Evolutionary conservation across 140 eudicot genomes (phyloP), one percentile per base, ranked within the genome.

Genomic region (Flaveria floridana): DNA sequence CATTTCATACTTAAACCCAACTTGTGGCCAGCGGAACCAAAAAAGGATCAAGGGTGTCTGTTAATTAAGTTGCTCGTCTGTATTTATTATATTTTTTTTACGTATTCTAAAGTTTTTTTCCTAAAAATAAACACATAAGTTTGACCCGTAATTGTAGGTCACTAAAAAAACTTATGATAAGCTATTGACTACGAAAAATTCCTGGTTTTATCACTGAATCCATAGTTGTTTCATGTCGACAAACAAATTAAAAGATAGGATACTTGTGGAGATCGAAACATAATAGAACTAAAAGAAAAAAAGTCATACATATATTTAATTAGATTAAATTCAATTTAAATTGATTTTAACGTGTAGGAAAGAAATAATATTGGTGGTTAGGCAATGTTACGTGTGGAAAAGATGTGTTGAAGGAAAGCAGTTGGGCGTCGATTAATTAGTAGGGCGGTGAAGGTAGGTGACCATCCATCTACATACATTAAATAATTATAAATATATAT

Each of bases 391-490:
- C 71, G 71, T 65, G 26, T 65, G 66, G 13, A 59, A 25, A 59
- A 59, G 28, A 0, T 10, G 46, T n/a, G 39, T 65, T n/a, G 11
- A 61, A 50, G 14, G 58, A 75, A 64, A 46, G 37, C 34, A 59
- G 63, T 34, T 62, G 48, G 50, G 61, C 1, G 10, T 44, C 59
- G 63, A 62, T 65, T 62, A 47, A 46, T 44, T 9, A 44, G 16
- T 20, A 63, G 79, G 63, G 39, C 65, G 79, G 72, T 64, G 79
- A 64, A 68, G 73, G 65, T 75, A 30, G 79, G 72, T 75, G 65
- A 75, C 72, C 68, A 41, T 42, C 72, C 72, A 75, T 73, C 78
- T 61, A 61, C 44, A 73, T 44, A 63, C 79, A 75, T 75, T 75
- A 48, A 75, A 16, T 72, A 57, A 44, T 44, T 44, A 44, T 11